Evolutionary conservation across 345 rosid genomes (phyloP).

Genomic region (Brassica juncea): DNA sequence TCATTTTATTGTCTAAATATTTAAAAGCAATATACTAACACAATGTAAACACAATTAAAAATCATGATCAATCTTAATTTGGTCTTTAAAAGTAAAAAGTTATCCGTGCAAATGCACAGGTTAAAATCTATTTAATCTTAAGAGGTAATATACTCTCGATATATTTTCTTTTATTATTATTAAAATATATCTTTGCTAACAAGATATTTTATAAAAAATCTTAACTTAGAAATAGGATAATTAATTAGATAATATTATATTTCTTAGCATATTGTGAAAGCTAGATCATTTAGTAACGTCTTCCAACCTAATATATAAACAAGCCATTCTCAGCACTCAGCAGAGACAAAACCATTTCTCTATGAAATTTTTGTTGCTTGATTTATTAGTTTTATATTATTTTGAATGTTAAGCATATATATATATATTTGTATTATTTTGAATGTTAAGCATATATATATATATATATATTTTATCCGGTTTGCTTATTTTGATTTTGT

Average conservation of each 20-base stretch:
- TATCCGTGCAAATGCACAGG: not conserved
- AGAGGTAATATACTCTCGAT: no score
- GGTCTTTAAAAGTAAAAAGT: not conserved
- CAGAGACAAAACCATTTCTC: not conserved
- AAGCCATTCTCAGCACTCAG: not conserved
- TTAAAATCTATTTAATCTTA: no score
- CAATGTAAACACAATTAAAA: not conserved
- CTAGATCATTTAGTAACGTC: not conserved
- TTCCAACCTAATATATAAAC: no score
- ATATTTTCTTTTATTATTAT: no score
- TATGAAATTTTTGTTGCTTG: not conserved
- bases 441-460: no score
- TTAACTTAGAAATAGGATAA: not conserved
- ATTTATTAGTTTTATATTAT: not conserved
- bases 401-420: no score
- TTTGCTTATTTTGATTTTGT: no score
- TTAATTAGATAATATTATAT: not conserved
- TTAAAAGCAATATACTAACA: no score
- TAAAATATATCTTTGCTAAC: not conserved
- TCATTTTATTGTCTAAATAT: not conserved
- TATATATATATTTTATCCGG: no score
- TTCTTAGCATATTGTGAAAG: not conserved
- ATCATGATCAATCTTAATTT: not conserved
- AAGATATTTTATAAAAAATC: not conserved
- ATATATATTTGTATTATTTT: no score